Percentiles rank a stretch among this genome's conserved stretches.
Evolutionary conservation across 2,329 filamentous ascomycete species (phyloP).

Genomic region (Phialophora expanda): DNA sequence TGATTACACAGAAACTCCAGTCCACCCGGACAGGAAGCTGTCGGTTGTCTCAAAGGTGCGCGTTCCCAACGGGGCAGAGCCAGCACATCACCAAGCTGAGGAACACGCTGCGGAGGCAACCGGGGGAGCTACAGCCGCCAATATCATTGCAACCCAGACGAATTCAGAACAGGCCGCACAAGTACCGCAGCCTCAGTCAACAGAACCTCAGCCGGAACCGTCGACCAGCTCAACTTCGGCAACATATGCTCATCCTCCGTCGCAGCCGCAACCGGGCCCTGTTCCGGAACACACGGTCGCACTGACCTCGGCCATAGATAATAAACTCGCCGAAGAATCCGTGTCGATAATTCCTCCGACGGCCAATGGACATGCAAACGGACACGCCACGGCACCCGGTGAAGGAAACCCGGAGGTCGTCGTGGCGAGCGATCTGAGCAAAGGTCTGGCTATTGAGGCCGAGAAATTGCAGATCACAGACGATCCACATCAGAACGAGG

Average conservation of each 20-base stretch:
- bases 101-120: conserved; percentile 17
- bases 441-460: conserved; percentile 36
- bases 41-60: conserved; percentile 10
- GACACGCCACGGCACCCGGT: conserved; percentile 18
- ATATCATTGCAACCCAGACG: conserved; percentile 23
- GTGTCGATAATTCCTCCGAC: conserved; percentile 31
- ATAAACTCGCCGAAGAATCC: conserved; percentile 31
- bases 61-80: conserved; percentile 22
- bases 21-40: conserved; percentile 34
- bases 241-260: conserved; percentile 22
- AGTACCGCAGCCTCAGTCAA: conserved; percentile 13
- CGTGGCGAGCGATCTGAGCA: conserved; percentile 32
- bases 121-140: conserved; percentile 23
- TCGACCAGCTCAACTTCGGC: conserved; percentile 4
- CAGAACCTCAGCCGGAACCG: conserved; percentile 10
- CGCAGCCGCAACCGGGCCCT: conserved; percentile 36
- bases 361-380: conserved; percentile 31
- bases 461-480: conserved; percentile 32
- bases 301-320: conserved; percentile 30
- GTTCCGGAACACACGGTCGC: conserved; percentile 25
- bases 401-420: conserved; percentile 32
- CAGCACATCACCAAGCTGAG: conserved; percentile 31
- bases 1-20: conserved; percentile 37
- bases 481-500: conserved; percentile 2
- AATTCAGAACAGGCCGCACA: conserved; percentile 6